These are phyloP conservation scores for Mimosa pudica DNA, from an alignment of 306 rosid species.

Conservation along the genomic window DNA sequence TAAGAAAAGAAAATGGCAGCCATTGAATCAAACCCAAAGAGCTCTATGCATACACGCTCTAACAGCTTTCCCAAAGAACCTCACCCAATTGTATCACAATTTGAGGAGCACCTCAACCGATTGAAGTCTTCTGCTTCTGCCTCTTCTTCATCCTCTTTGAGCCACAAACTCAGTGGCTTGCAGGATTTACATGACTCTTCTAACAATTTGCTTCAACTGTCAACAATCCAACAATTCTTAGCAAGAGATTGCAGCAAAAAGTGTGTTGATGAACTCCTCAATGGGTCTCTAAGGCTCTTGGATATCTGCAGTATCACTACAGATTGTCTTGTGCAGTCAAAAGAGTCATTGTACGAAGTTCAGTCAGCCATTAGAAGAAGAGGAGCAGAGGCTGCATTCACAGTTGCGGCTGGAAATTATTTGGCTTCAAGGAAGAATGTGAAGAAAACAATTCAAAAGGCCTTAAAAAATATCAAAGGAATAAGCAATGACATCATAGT, in stretches of 20 bases:
- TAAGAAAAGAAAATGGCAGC: constrained; percentile 35
- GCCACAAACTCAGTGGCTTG: constrained; percentile 12
- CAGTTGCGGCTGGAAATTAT: constrained; percentile 25
- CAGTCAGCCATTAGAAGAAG: constrained; percentile 31
- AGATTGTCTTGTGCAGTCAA: constrained; percentile 33
- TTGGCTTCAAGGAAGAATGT: constrained; percentile 31
- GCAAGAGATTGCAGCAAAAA: constrained; percentile 21
- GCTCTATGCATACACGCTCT: constrained; percentile 39
- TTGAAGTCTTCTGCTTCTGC: constrained; percentile 36
- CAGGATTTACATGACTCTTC: constrained; percentile 35
- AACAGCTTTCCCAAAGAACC: constrained; percentile 43
- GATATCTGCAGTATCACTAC: constrained; percentile 24
- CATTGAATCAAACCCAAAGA: constrained; percentile 33
- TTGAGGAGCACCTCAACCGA: constrained; percentile 33
- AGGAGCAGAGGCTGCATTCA: neutral
- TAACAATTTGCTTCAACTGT: constrained; percentile 35
- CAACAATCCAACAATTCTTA: constrained; percentile 30
- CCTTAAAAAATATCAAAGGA: constrained; percentile 29
- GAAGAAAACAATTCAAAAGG: constrained; percentile 26
- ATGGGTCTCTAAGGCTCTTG: constrained; percentile 37
- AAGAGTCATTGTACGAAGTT: constrained; percentile 19
- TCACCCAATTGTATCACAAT: constrained; percentile 43
- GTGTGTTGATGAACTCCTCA: constrained; percentile 27
- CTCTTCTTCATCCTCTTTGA: constrained; percentile 31
- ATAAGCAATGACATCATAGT: constrained; percentile 24